Conservation (phyloP, 2,329 filamentous ascomycete species). For the Trichoderma polysporum region DNA sequence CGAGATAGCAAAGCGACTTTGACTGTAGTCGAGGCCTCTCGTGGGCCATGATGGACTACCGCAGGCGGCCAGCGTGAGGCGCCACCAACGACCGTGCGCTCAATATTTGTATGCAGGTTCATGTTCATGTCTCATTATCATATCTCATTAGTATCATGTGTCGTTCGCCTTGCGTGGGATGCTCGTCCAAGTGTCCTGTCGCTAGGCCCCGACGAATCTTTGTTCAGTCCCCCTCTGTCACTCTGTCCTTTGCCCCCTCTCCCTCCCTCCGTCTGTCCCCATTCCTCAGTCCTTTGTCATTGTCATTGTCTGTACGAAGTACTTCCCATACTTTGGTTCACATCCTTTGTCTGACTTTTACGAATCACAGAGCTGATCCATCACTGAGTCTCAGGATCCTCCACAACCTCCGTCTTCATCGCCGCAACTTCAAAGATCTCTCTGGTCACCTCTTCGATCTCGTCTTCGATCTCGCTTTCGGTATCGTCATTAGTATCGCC, state of each 20-base stretch:
- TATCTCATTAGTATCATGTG: constrained; percentile 12
- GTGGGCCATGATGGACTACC: not conserved
- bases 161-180: not conserved
- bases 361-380: not conserved
- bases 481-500: not conserved
- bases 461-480: not conserved
- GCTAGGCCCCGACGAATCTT: not conserved
- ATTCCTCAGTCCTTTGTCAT: not conserved
- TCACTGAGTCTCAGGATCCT: not conserved
- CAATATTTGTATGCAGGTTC: not conserved
- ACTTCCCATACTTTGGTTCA: not conserved
- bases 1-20: not conserved
- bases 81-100: not conserved
- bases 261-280: not conserved
- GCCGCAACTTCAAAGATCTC: not conserved
- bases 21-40: not conserved
- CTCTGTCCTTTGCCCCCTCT: not conserved
- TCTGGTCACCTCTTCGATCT: not conserved
- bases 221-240: not conserved
- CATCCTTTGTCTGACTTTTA: not conserved
- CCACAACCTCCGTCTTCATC: not conserved
- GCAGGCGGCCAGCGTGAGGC: not conserved
- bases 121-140: constrained; percentile 16
- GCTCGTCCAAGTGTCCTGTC: constrained; percentile 2
- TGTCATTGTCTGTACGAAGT: not conserved